Evolutionary conservation across 2,329 filamentous ascomycete genomes (phyloP).

Genomic region (Hypoxylon sp.): DNA sequence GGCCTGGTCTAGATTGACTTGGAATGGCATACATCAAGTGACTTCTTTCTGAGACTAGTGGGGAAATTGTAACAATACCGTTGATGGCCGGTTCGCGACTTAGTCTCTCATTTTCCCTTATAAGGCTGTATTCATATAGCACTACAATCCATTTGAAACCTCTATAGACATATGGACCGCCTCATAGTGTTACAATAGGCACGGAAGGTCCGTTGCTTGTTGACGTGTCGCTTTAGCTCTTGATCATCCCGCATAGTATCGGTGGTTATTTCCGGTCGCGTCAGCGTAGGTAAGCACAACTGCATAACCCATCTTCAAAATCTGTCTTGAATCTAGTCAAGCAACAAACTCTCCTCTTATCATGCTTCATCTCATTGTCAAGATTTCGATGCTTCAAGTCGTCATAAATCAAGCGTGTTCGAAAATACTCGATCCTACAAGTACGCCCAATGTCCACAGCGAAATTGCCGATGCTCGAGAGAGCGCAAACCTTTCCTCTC

Average conservation of each 20-base stretch:
- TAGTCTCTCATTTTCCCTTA: not conserved
- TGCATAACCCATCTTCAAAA: not conserved
- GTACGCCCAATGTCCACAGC: not conserved
- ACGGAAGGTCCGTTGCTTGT: constrained; percentile 1
- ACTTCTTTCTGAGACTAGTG: not conserved
- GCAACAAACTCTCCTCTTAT: not conserved
- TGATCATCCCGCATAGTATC: not conserved
- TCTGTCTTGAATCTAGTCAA: not conserved
- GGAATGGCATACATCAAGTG: not conserved
- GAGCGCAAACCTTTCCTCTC: constrained; percentile 35
- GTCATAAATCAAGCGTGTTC: not conserved
- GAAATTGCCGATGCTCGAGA: constrained; percentile 22
- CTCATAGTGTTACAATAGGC: not conserved
- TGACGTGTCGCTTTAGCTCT: not conserved
- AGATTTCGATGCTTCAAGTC: not conserved
- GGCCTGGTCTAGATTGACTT: too few species aligned
- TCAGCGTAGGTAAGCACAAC: constrained; percentile 27
- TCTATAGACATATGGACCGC: not conserved
- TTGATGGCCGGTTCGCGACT: not conserved
- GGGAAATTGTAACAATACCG: not conserved
- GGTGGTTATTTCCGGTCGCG: constrained; percentile 23
- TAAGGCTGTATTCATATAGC: not conserved
- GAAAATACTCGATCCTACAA: not conserved
- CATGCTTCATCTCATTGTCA: not conserved
- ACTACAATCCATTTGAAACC: not conserved